Evolutionary conservation across 805 yeast genomes (phyloP).

Genomic region (Nakazawaea populi): DNA sequence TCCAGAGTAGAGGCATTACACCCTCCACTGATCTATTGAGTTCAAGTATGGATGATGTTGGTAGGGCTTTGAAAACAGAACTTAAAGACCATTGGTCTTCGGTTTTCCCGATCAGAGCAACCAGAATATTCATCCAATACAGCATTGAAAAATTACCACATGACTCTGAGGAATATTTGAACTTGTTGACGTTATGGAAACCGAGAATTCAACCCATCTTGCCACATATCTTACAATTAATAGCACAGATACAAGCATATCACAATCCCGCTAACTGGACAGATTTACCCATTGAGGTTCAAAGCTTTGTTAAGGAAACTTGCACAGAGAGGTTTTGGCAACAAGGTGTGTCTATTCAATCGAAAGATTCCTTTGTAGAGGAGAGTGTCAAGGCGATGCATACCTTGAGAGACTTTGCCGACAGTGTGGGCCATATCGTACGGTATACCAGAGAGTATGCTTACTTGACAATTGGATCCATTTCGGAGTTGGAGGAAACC

Average conservation of each 20-base stretch:
- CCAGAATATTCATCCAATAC: constrained; percentile 90
- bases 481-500: constrained; percentile 84
- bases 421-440: constrained; percentile 92
- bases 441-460: constrained; percentile 96
- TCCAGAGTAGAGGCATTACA: constrained; percentile 73
- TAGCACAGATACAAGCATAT: constrained; percentile 89
- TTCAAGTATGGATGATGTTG: constrained; percentile 87
- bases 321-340: constrained; percentile 97
- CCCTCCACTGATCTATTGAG: constrained; percentile 69
- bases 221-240: constrained; percentile 82
- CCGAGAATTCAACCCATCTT: constrained; percentile 89
- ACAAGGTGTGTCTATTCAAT: constrained; percentile 91
- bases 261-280: constrained; percentile 93
- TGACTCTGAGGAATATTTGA: constrained; percentile 65
- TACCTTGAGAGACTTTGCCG: constrained; percentile 94
- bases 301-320: constrained; percentile 83
- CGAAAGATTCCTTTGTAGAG: constrained; percentile 89
- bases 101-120: constrained; percentile 91
- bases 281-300: constrained; percentile 82
- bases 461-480: constrained; percentile 81
- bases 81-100: constrained; percentile 90
- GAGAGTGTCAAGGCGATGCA: constrained; percentile 92
- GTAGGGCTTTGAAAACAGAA: constrained; percentile 66
- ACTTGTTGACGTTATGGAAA: constrained; percentile 75
- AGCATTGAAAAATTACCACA: constrained; percentile 88